Conservation (phyloP, 768 basidiomycete genomes). For the Cystofilobasidium capitatum region DNA sequence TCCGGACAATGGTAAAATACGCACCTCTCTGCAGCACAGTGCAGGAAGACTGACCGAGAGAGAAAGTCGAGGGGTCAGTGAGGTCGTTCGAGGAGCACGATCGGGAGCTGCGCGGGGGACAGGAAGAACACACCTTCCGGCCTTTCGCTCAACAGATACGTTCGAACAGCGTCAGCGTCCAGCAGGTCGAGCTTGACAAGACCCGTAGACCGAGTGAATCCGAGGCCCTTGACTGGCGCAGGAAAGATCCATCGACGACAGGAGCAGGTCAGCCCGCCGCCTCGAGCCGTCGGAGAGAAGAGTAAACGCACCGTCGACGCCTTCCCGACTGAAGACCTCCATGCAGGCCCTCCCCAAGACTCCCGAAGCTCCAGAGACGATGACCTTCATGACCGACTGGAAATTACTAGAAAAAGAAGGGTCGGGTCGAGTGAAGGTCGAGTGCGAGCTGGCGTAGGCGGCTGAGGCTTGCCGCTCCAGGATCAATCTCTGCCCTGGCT, state of each 20-base stretch:
- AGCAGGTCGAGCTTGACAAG: slow-evolving; percentile 56
- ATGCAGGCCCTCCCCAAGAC: slow-evolving; percentile 74
- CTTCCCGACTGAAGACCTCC: slow-evolving; percentile 49
- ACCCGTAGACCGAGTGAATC: slow-evolving; percentile 55
- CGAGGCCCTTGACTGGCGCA: slow-evolving; percentile 59
- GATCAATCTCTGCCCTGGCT: no score
- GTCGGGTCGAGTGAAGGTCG: no score
- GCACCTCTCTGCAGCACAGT: slow-evolving; percentile 88
- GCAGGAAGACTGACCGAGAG: slow-evolving; percentile 57
- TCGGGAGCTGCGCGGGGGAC: background rate
- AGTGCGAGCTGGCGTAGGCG: no score
- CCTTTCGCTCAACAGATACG: slow-evolving; percentile 50
- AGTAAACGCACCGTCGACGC: slow-evolving; percentile 34
- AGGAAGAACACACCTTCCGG: slow-evolving; percentile 58
- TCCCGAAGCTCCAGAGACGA: slow-evolving; percentile 56
- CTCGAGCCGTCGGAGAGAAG: background rate
- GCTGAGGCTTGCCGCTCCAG: no score
- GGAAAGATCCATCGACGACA: slow-evolving; percentile 29
- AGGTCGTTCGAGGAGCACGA: background rate
- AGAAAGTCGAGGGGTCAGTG: background rate
- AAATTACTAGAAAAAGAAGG: no score
- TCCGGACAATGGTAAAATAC: background rate
- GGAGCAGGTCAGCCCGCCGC: background rate
- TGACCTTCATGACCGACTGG: slow-evolving; percentile 18
- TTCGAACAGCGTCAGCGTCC: slow-evolving; percentile 49